phyloP scores from a whole-genome alignment of 441 rosid genomes.

The Gossypium lobatum region DNA sequence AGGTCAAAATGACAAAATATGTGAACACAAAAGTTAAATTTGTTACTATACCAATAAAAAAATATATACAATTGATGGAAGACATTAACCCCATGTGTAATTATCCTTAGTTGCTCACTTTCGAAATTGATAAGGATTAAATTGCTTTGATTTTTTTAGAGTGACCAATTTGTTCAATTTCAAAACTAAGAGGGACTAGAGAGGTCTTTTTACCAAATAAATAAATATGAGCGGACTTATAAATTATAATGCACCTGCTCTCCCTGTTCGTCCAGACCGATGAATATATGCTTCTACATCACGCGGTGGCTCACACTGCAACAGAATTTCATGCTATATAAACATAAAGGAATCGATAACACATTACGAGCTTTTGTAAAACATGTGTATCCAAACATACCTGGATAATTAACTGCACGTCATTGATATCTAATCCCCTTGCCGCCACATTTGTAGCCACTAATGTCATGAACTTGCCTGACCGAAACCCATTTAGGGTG shows the following conservation, averaged over 20 bases:
- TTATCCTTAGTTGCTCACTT: no score
- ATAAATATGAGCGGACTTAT: background rate
- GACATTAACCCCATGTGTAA: no score
- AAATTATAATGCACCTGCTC: slow-evolving; percentile 58
- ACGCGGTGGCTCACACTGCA: slow-evolving; percentile 93
- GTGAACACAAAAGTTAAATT: no score
- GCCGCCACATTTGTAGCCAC: slow-evolving; percentile 98
- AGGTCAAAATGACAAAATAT: no score
- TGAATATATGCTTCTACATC: slow-evolving; percentile 95
- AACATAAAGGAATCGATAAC: slow-evolving; percentile 4
- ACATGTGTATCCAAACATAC: slow-evolving; percentile 23
- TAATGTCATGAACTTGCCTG: slow-evolving; percentile 77
- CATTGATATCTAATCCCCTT: slow-evolving; percentile 90
- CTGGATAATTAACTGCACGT: slow-evolving; percentile 94
- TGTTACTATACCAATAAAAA: no score
- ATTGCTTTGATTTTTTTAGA: no score
- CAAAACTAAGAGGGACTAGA: no score
- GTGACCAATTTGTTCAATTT: no score
- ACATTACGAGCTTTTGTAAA: background rate
- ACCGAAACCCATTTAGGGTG: slow-evolving; percentile 83
- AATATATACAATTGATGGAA: no score
- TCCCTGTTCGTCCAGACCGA: slow-evolving; percentile 95
- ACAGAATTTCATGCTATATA: slow-evolving; percentile 8
- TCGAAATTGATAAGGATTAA: no score
- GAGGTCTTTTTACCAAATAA: no score